Base-by-base conservation (phyloP, 1,284 basidiomycete species). In the Cronartium quercuum region DNA sequence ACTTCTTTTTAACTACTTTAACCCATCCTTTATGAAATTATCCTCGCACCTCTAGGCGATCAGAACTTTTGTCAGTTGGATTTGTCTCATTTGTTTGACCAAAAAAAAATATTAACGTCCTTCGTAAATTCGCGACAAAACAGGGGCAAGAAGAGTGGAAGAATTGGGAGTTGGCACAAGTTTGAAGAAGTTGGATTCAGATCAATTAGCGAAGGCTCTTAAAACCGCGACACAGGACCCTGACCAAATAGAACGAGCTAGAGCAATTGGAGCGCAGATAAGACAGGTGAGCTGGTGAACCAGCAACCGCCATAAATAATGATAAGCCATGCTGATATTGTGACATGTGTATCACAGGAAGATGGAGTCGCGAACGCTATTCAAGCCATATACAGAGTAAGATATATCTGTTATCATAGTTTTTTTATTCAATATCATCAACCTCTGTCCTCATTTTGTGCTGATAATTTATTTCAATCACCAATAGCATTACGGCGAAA, bases 191-290 rank as follows among this genome's bases (percentile, higher is more conserved):
- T 84, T 98, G 68, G 92, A 90, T 13, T 88, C 88, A 5, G 87
- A 91, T 12, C 84, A 83, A 62, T 84, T 98, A 66, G 86, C 89
- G 7, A 88, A 90, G 3, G 95, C 95, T 0, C 84, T 98, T 38
- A 80, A 84, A 35, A 82, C 85, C 55, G 95, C 94, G 5, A 97
- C 95, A 3, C 90, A 88, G 2, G 91, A 96, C 80, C 82, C 85
- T 77, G 94, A 89, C 81, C 91, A 94, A 82, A 91, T 95, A 77
- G 87, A 89, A 41, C 87, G 91, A 57, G 95, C 96, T 6, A 89
- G 85, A 79, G 79, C 87, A 13, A 83, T 95, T 12, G 94, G 94
- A 10, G 90, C 93, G 83, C 86, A 88, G 78, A 94, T 97, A 76
- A 87, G 91, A 79, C 76, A 6, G 29, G 79, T 73, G 40, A 65